phyloP scores from a whole-genome alignment of 2,329 filamentous ascomycete species.

The Teratosphaeria destructans region DNA sequence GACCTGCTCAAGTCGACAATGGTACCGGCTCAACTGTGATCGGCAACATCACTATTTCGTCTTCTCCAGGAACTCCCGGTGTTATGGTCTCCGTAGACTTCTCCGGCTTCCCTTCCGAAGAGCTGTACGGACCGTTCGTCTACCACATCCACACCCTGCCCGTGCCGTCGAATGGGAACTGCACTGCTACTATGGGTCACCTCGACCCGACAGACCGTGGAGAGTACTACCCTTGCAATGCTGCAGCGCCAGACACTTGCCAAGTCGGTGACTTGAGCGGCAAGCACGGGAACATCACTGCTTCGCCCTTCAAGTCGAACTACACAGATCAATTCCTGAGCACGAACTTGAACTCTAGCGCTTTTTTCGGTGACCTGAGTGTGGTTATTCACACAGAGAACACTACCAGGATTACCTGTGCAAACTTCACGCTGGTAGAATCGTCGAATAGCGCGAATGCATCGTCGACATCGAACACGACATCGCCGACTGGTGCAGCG shows the following conservation, averaged over 20 bases:
- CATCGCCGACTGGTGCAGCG: neutral
- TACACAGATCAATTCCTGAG: constrained; percentile 52
- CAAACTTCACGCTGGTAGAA: constrained; percentile 6
- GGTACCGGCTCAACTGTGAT: constrained; percentile 7
- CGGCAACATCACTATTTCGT: constrained; percentile 4
- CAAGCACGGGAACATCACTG: constrained; percentile 53
- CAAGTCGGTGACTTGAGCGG: constrained; percentile 68
- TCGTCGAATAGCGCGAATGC: neutral
- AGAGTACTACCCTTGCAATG: constrained; percentile 52
- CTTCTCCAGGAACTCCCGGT: constrained; percentile 1
- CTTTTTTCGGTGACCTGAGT: constrained; percentile 56
- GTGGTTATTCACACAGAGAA: constrained; percentile 46
- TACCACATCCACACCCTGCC: constrained; percentile 64
- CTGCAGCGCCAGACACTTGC: constrained; percentile 49
- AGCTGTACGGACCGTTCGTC: constrained; percentile 16
- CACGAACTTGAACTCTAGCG: constrained; percentile 38
- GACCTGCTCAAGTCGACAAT: constrained; percentile 3
- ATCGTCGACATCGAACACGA: neutral
- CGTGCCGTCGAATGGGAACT: constrained; percentile 59
- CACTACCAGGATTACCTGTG: constrained; percentile 11
- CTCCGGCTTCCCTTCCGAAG: constrained; percentile 5
- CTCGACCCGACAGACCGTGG: constrained; percentile 60
- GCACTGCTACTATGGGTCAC: constrained; percentile 56
- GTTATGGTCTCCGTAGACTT: constrained; percentile 6
- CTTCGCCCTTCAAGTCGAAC: constrained; percentile 15